phyloP scores from a whole-genome alignment of 2,329 filamentous ascomycete genomes.

The Paracamarosporium sp. region DNA sequence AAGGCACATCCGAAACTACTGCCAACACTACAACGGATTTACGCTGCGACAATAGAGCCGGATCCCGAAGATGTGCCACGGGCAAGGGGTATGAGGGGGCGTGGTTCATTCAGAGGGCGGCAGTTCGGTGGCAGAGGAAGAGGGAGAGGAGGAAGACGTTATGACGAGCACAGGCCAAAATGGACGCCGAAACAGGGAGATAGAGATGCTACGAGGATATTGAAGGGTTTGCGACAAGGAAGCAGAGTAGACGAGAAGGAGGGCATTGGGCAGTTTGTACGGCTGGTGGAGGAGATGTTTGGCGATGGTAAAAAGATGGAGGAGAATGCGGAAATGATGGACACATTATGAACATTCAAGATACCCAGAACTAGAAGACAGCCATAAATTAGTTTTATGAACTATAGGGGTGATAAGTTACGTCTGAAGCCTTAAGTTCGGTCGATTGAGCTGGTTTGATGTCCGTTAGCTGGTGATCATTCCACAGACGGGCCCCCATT shows the following conservation, averaged over 20 bases:
- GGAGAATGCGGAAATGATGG: constrained; percentile 8
- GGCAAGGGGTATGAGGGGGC: constrained; percentile 15
- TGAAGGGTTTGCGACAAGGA: constrained; percentile 34
- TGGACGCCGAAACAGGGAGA: constrained; percentile 38
- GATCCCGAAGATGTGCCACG: constrained; percentile 31
- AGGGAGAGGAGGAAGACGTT: not conserved
- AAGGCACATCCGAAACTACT: constrained; percentile 33
- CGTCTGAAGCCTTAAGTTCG: no score
- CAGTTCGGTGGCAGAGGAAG: constrained; percentile 23
- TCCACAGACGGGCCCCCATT: no score
- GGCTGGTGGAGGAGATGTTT: constrained; percentile 33
- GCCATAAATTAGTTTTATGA: not conserved
- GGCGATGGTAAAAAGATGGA: constrained; percentile 14
- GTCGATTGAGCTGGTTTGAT: no score
- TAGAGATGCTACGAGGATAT: constrained; percentile 34
- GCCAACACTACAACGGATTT: constrained; percentile 37
- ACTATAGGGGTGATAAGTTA: not conserved
- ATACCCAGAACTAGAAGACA: not conserved
- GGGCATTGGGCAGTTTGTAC: constrained; percentile 50
- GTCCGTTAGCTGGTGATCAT: no score
- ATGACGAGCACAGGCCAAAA: constrained; percentile 10
- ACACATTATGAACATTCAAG: not conserved
- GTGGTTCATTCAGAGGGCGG: constrained; percentile 20
- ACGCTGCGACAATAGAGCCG: constrained; percentile 42
- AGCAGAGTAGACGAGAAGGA: constrained; percentile 41